These are phyloP conservation scores for Paramecium biaurelia DNA, from an alignment of 73 alveolate species.

Conservation along the genomic window DNA sequence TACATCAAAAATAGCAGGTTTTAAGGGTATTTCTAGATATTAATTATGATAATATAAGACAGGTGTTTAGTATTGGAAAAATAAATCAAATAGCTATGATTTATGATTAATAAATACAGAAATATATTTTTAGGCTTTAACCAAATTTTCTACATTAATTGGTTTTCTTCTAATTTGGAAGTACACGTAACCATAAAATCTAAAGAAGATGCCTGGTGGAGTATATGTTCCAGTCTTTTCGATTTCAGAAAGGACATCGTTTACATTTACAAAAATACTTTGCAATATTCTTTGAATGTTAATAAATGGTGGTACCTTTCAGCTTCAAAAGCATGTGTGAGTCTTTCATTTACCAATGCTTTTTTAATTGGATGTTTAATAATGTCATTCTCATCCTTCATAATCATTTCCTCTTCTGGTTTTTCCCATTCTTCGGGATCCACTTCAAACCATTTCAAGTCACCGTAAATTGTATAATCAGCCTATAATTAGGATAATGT, in stretches of 20 bases:
- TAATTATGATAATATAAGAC: conserved; percentile 15
- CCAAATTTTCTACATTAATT: not conserved
- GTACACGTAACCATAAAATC: conserved; percentile 43
- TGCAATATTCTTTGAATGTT: not conserved
- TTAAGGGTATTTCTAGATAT: conserved; percentile 15
- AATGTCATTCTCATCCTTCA: conserved; percentile 7
- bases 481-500: not conserved
- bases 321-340: conserved; percentile 53
- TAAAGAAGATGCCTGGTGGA: conserved; percentile 48
- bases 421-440: not conserved
- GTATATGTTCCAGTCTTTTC: conserved; percentile 36
- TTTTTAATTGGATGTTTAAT: not conserved
- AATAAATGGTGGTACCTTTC: not conserved
- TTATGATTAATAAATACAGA: not conserved
- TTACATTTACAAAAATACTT: conserved; percentile 21
- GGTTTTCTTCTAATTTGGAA: conserved; percentile 47
- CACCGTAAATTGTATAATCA: conserved; percentile 38
- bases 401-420: conserved; percentile 18
- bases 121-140: conserved; percentile 9
- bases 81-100: conserved; percentile 27
- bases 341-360: conserved; percentile 34
- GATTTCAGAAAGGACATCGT: conserved; percentile 12
- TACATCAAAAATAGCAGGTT: conserved; percentile 41
- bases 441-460: not conserved
- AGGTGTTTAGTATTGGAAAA: conserved; percentile 5